Base-by-base conservation (phyloP, 2,329 filamentous ascomycete species). In the Didymella arachidicola region DNA sequence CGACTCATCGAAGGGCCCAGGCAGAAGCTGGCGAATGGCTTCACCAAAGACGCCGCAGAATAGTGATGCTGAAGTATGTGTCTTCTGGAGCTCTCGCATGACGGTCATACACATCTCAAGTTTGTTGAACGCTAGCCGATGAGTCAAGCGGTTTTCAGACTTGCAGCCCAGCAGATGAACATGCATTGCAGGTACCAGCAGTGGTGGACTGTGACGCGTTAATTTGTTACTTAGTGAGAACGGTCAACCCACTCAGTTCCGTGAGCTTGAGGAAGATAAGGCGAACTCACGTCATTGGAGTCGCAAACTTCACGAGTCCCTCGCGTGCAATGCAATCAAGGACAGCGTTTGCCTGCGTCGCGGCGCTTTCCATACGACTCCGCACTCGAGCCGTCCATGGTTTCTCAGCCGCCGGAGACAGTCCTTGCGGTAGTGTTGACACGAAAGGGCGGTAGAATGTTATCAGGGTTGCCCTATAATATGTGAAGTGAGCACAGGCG, bases 1-100 rank as follows among this genome's bases (percentile, higher is more conserved):
- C 3, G 48, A 42, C 14, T 52, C 36, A 11, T 58, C 43, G 5
- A 53, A 19, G 4, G 42, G 49, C 11, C 48, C 49, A 11, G 47
- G 49, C n/a, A 36, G n/a, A 30, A 58, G 43, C 26, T 58, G 55
- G 32, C 55, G 48, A 16, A 53, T 48, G 0, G 55, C 41, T 38
- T 58, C 55, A n/a, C 48, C 55, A 44, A 58, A 53, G 4, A 58
- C 36, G 5, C 55, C 55, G 19, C 55, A 58, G n/a, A 58, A 58
- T 19, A 53, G 38, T 3, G 55, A 58, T 29, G 55, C 55, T n/a
- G 55, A 58, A 8, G 55, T 58, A 34, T 58, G 43, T 4, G 49
- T 44, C 19, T 53, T 58, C 22, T 58, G 55, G 29, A 58, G 18
- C 14, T 58, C 55, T 36, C 55, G 48, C 55, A 58, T 58, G 11